These are phyloP conservation scores for Sporothrix dimorphospora DNA, from an alignment of 2,329 filamentous ascomycete genomes.

Conservation along the genomic window DNA sequence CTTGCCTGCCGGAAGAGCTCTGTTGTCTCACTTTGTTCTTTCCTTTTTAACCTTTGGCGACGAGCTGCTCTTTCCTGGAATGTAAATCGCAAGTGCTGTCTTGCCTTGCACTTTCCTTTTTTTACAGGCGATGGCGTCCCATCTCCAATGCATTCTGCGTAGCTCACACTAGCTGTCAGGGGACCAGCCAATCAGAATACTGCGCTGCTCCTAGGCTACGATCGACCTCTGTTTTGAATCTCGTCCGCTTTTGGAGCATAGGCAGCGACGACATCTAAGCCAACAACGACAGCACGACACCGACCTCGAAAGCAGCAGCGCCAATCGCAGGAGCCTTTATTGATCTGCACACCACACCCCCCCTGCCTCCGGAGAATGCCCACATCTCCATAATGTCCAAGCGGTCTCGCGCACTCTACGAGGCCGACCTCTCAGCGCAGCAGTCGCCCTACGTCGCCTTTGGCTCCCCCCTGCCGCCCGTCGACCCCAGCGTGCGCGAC, in stretches of 20 bases:
- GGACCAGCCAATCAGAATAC: neutral
- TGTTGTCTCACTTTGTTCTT: neutral
- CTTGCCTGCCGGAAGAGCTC: slow-evolving; percentile 1
- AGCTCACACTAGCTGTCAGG: neutral
- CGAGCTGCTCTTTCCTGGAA: slow-evolving; percentile 10
- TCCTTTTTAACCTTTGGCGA: neutral
- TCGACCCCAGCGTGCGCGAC: slow-evolving; percentile 76
- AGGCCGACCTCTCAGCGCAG: slow-evolving; percentile 69
- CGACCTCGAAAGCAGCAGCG: neutral
- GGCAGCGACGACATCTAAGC: neutral
- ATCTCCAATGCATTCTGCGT: neutral
- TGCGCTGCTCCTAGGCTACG: neutral
- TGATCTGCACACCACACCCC: too few species aligned
- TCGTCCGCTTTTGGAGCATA: neutral
- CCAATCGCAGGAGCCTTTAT: neutral
- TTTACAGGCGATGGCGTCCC: neutral
- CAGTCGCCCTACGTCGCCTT: slow-evolving; percentile 77
- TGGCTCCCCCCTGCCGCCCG: slow-evolving; percentile 81
- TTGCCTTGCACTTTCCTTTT: neutral
- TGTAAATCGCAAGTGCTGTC: neutral
- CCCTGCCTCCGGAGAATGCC: neutral
- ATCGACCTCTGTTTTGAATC: neutral
- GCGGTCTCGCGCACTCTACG: slow-evolving; percentile 76
- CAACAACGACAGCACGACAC: neutral
- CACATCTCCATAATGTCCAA: slow-evolving; percentile 66